A percentile compares a stretch with the other conserved stretches of the same genome.
phyloP scores from a whole-genome alignment of 1,284 basidiomycete genomes.

The Rhizoctonia solani region DNA sequence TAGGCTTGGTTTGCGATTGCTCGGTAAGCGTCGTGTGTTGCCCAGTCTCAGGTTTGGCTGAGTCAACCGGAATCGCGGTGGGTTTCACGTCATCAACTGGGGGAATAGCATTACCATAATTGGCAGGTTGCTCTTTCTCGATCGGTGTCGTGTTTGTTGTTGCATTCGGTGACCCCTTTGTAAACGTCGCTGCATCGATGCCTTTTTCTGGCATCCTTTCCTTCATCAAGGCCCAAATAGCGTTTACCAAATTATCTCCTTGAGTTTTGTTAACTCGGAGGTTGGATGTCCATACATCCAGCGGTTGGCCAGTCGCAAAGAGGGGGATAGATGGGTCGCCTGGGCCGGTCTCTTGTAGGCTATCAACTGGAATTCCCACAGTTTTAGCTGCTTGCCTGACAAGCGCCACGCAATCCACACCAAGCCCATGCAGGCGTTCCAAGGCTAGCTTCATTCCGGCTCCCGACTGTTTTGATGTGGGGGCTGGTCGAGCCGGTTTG shows the following conservation, averaged over 20 bases:
- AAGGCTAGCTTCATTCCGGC: constrained; percentile 1
- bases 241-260: background rate
- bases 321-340: background rate
- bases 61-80: background rate
- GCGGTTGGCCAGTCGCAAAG: constrained; percentile 14
- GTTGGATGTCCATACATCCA: constrained; percentile 3
- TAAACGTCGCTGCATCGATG: background rate
- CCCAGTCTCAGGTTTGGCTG: too few relatives aligned
- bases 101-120: background rate
- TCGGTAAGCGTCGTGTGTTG: too few relatives aligned
- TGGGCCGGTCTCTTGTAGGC: background rate
- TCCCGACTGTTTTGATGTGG: background rate
- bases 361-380: background rate
- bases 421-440: background rate
- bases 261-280: background rate
- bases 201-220: background rate
- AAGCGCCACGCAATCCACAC: constrained; percentile 10
- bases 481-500: background rate
- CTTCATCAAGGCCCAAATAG: constrained; percentile 6
- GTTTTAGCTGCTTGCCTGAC: constrained; percentile 12
- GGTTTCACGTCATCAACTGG: background rate
- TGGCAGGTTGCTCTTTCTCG: background rate
- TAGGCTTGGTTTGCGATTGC: too few relatives aligned
- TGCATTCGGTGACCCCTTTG: background rate
- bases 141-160: background rate